A percentile compares a stretch with the other conserved stretches of the same genome.
Conservation (phyloP, 176 grass and related monocot genomes). For the Raddia guianensis region DNA sequence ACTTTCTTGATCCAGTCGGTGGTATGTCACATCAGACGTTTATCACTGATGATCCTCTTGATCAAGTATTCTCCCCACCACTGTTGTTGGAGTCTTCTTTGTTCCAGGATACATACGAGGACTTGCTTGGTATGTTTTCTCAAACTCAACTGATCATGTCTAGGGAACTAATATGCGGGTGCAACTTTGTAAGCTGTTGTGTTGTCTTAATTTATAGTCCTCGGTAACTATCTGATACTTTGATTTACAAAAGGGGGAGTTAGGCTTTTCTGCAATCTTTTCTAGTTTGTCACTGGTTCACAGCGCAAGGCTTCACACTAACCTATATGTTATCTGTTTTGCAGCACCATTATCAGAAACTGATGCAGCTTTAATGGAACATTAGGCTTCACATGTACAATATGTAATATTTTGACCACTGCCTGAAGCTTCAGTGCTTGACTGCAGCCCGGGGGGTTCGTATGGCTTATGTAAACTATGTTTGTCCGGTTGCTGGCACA, state of each 20-base stretch:
- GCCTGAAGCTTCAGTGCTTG: constrained; percentile 36
- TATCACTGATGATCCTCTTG: constrained; percentile 76
- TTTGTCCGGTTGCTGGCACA: constrained; percentile 8
- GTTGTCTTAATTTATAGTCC: constrained; percentile 10
- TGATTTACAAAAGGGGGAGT: no score
- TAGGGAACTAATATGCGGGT: neutral
- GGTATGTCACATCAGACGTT: constrained; percentile 49
- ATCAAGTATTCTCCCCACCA: constrained; percentile 96
- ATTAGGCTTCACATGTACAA: constrained; percentile 54
- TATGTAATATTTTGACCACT: constrained; percentile 45
- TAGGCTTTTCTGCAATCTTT: no score
- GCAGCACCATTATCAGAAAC: constrained; percentile 91
- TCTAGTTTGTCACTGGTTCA: no score
- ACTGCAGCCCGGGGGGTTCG: constrained; percentile 12
- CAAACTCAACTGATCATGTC: neutral
- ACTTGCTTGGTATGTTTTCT: constrained; percentile 83
- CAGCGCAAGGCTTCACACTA: no score
- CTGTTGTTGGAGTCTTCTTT: constrained; percentile 79
- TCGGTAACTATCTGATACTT: no score
- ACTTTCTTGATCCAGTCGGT: constrained; percentile 35
- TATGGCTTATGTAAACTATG: no score
- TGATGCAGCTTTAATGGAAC: constrained; percentile 86
- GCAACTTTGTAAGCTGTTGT: constrained; percentile 18
- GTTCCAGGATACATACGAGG: constrained; percentile 79
- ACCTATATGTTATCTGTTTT: constrained; percentile 41